Evolutionary conservation across 148 eudicot species (phyloP).

Genomic region (Silene uniflora): DNA sequence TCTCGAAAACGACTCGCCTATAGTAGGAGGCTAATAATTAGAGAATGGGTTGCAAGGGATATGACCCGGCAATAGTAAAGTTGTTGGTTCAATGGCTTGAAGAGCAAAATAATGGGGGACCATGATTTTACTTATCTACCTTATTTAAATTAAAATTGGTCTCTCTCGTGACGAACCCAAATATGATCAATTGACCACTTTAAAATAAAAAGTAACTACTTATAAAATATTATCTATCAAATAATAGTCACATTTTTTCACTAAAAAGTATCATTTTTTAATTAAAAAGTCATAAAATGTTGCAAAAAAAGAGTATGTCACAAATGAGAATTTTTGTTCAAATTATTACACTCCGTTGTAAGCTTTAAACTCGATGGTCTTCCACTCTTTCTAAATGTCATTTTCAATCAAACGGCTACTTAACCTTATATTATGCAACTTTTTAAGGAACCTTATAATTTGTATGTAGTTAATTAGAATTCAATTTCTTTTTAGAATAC

Average conservation of each 20-base stretch:
- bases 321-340: too few species aligned
- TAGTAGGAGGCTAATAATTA: not conserved
- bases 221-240: too few species aligned
- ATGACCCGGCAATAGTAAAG: not conserved
- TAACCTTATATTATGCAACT: not conserved
- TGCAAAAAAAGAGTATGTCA: too few species aligned
- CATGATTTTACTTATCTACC: not conserved
- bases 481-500: not conserved
- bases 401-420: conserved; percentile 7
- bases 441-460: not conserved
- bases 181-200: too few species aligned
- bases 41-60: not conserved
- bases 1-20: not conserved
- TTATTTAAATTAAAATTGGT: too few species aligned
- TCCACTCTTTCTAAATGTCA: not conserved
- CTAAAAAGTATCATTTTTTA: too few species aligned
- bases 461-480: not conserved
- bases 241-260: too few species aligned
- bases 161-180: too few species aligned
- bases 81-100: conserved; percentile 2
- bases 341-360: not conserved
- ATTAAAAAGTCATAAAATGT: too few species aligned
- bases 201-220: too few species aligned
- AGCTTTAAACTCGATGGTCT: conserved; percentile 2
- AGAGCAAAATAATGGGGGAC: not conserved